Conservation (phyloP, 345 rosid genomes). For the Dipteronia dyeriana region DNA sequence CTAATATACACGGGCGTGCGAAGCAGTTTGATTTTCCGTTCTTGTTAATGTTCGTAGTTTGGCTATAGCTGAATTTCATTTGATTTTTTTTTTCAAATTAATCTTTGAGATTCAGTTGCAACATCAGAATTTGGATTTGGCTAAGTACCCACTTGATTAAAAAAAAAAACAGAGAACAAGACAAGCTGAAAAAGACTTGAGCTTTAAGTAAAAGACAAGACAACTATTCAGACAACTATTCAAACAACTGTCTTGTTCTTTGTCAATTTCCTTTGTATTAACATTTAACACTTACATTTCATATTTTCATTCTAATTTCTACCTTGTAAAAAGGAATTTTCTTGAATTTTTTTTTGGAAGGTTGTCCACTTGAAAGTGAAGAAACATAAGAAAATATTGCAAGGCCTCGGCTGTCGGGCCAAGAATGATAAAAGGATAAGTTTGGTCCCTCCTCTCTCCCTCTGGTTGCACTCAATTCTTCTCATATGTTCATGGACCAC, state of each 20-base stretch:
- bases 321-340: background rate
- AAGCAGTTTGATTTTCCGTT: no score
- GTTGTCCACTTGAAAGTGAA: background rate
- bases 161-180: constrained; percentile 8
- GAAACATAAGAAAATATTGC: background rate
- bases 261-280: constrained; percentile 17
- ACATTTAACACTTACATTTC: background rate
- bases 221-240: background rate
- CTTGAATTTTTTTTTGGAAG: no score
- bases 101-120: background rate
- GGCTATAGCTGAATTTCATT: background rate
- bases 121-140: background rate
- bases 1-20: no score
- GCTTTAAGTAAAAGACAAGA: constrained; percentile 10
- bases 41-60: background rate
- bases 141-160: constrained; percentile 2
- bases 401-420: background rate
- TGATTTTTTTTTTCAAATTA: no score
- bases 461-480: background rate
- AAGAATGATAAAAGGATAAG: background rate
- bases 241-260: constrained; percentile 19
- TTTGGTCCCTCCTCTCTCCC: constrained; percentile 1
- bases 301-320: background rate
- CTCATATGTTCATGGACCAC: constrained; percentile 15
- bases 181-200: constrained; percentile 32